These are phyloP conservation scores for Fusarium ramigenum DNA, from an alignment of 2,329 filamentous ascomycete genomes.

Conservation along the genomic window DNA sequence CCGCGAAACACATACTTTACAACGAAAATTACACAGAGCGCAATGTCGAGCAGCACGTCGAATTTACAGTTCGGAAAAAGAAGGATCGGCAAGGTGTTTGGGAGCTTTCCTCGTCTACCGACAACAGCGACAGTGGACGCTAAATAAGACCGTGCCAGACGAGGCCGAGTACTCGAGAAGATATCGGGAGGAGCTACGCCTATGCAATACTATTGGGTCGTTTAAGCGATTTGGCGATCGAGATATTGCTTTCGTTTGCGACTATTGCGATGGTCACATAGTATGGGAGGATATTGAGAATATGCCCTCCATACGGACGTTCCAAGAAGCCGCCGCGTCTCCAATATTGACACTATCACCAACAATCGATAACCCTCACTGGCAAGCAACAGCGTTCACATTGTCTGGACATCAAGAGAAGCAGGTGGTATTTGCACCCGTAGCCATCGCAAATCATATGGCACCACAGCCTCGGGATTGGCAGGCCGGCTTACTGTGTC, in stretches of 20 bases:
- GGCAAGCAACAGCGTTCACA: slow-evolving; percentile 61
- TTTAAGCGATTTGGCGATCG: slow-evolving; percentile 65
- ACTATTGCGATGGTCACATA: slow-evolving; percentile 69
- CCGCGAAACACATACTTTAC: slow-evolving; percentile 60
- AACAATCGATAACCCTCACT: slow-evolving; percentile 52
- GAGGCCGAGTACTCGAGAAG: slow-evolving; percentile 49
- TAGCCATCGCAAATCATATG: slow-evolving; percentile 67
- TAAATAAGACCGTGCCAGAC: slow-evolving; percentile 36
- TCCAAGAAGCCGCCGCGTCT: slow-evolving; percentile 41
- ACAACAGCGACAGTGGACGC: slow-evolving; percentile 54
- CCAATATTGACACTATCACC: slow-evolving; percentile 39
- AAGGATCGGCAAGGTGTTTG: slow-evolving; percentile 60
- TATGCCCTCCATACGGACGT: slow-evolving; percentile 59
- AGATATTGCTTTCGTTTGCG: slow-evolving; percentile 67
- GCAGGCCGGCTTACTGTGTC: slow-evolving; percentile 62
- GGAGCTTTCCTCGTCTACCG: slow-evolving; percentile 65
- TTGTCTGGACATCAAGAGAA: slow-evolving; percentile 56
- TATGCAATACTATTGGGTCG: slow-evolving; percentile 62
- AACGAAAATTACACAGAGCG: slow-evolving; percentile 63
- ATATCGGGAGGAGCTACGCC: slow-evolving; percentile 59
- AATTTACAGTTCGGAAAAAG: slow-evolving; percentile 63
- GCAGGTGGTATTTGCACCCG: slow-evolving; percentile 63
- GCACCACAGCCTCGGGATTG: slow-evolving; percentile 61
- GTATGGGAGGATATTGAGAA: slow-evolving; percentile 65
- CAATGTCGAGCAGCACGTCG: slow-evolving; percentile 67